Conservation (phyloP, 371 early-diverging fungal species). For the Syncephalastrum monosporum region DNA sequence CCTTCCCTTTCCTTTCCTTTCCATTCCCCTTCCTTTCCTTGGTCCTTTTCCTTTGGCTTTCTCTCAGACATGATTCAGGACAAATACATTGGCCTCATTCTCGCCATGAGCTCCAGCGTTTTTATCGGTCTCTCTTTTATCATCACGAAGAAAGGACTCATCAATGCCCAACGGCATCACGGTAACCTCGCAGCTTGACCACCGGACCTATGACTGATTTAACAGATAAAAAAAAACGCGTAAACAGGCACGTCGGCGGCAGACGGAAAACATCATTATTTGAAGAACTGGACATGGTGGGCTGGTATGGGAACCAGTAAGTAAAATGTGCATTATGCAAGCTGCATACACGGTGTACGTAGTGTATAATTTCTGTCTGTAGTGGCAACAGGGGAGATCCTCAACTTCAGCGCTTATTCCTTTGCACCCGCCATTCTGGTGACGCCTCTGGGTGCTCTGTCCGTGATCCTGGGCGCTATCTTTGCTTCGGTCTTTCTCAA, state of each 20-base stretch:
- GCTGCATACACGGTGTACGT: background rate
- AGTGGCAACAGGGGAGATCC: conserved; percentile 89
- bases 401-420: conserved; percentile 92
- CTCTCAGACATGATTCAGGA: conserved; percentile 52
- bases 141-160: conserved; percentile 82
- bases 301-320: conserved; percentile 84
- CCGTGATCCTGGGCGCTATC: conserved; percentile 72
- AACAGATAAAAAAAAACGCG: background rate
- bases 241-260: conserved; percentile 55
- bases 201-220: too few relatives aligned
- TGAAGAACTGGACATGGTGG: conserved; percentile 89
- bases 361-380: background rate
- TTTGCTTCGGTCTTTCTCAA: conserved; percentile 55
- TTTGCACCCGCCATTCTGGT: conserved; percentile 93
- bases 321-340: background rate
- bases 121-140: conserved; percentile 85
- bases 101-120: conserved; percentile 78
- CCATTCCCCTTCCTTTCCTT: background rate
- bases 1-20: too few relatives aligned
- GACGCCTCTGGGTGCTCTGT: conserved; percentile 87
- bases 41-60: background rate
- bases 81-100: conserved; percentile 81
- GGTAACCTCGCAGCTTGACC: conserved; percentile 17
- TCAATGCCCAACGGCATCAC: conserved; percentile 16
- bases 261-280: conserved; percentile 69